Conservation (phyloP, 371 early-diverging fungal species). For the Polyrhizophydium stewartii region DNA sequence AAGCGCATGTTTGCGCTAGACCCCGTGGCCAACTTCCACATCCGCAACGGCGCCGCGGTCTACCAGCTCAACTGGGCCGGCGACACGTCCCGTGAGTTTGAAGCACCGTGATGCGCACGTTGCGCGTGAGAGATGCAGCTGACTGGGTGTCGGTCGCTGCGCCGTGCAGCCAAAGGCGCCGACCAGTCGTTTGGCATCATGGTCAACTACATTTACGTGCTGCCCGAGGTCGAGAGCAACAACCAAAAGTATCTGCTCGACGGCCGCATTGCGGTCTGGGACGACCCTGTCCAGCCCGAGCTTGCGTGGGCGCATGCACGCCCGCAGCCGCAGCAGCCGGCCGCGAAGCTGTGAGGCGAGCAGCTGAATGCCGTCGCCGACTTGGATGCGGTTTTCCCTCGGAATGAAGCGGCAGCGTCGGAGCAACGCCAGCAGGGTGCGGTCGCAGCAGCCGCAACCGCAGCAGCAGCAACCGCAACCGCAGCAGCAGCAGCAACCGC, state of each 20-base stretch:
- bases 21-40: slow-evolving; percentile 86
- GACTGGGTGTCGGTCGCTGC: neutral
- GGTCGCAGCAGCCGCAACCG: too few species aligned
- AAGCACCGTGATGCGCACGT: slow-evolving; percentile 18
- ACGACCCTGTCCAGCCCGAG: slow-evolving; percentile 6
- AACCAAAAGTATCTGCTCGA: slow-evolving; percentile 65
- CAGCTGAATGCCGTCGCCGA: too few species aligned
- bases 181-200: slow-evolving; percentile 80
- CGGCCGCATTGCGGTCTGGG: slow-evolving; percentile 50
- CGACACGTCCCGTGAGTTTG: slow-evolving; percentile 62
- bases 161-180: slow-evolving; percentile 54
- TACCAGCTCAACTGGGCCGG: slow-evolving; percentile 81
- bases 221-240: slow-evolving; percentile 62
- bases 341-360: too few species aligned
- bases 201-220: slow-evolving; percentile 79
- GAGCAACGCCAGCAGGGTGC: too few species aligned
- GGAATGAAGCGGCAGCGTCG: too few species aligned
- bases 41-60: slow-evolving; percentile 83
- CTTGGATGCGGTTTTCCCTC: too few species aligned
- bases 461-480: too few species aligned
- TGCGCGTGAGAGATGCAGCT: too few species aligned
- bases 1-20: slow-evolving; percentile 60
- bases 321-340: too few species aligned
- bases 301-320: slow-evolving; percentile 4
- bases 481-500: too few species aligned